Conservation (phyloP, 2,329 filamentous ascomycete genomes). For the Cadophora gregata region DNA sequence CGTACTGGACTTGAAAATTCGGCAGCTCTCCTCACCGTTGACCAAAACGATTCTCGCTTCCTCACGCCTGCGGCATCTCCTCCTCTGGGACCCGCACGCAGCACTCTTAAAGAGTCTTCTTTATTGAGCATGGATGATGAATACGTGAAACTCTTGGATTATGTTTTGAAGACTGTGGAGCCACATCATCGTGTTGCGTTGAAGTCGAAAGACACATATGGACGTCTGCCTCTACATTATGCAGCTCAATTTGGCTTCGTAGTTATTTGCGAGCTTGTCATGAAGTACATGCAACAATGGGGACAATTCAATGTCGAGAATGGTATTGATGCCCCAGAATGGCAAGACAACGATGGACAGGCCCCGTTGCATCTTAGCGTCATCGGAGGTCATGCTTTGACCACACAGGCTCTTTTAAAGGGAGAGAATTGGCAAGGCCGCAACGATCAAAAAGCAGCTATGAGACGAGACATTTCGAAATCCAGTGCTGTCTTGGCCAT, state of each 20-base stretch:
- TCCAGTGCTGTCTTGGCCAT: constrained; percentile 88
- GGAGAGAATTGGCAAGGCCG: constrained; percentile 77
- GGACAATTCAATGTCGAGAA: constrained; percentile 81
- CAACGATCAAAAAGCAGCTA: constrained; percentile 64
- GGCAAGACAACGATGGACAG: constrained; percentile 93
- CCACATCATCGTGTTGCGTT: constrained; percentile 72
- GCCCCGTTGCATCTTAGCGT: constrained; percentile 92
- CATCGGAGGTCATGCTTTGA: constrained; percentile 86
- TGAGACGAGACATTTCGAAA: constrained; percentile 74
- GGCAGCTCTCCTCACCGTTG: constrained; percentile 49
- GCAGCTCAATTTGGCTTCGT: constrained; percentile 94
- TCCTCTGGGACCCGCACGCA: constrained; percentile 62
- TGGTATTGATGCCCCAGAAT: constrained; percentile 84
- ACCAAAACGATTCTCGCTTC: constrained; percentile 60
- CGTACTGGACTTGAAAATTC: constrained; percentile 37
- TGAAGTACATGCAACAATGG: constrained; percentile 90
- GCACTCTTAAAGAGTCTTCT: constrained; percentile 70
- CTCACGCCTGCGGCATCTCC: constrained; percentile 80
- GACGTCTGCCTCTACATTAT: constrained; percentile 87
- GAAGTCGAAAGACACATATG: constrained; percentile 74
- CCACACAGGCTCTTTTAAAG: constrained; percentile 80
- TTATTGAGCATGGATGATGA: constrained; percentile 74
- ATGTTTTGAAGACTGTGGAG: constrained; percentile 70
- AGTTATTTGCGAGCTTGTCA: constrained; percentile 85
- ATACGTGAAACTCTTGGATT: constrained; percentile 70